Evolutionary conservation across 1,284 basidiomycete species (phyloP).

Genomic region (Ceratobasidium sp.): DNA sequence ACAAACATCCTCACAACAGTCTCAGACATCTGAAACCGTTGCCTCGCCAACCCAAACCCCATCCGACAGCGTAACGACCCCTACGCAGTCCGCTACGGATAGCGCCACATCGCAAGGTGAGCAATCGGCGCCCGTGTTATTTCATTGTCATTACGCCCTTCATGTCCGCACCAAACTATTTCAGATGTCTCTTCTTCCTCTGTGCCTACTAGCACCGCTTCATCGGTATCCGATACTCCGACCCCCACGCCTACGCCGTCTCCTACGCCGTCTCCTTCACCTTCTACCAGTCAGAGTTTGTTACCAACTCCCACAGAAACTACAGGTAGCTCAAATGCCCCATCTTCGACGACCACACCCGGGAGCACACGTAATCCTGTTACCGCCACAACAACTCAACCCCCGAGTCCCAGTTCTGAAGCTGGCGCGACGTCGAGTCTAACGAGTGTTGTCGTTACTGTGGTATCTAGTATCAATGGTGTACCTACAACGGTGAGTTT

Average conservation of each 20-base stretch:
- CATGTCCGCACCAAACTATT: not conserved
- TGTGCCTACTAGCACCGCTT: not conserved
- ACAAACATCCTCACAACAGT: conserved; percentile 11
- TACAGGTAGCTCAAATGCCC: conserved; percentile 16
- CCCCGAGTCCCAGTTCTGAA: conserved; percentile 2
- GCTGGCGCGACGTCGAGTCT: conserved; percentile 20
- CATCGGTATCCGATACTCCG: conserved; percentile 21
- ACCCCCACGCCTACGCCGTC: conserved; percentile 12
- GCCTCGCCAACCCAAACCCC: not conserved
- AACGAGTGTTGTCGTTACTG: conserved; percentile 36
- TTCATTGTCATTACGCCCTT: not conserved
- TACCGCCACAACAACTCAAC: conserved; percentile 10
- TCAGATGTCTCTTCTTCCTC: not conserved
- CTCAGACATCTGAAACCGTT: conserved; percentile 8
- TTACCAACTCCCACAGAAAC: conserved; percentile 9
- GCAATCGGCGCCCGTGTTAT: not conserved
- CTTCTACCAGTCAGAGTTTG: conserved; percentile 1
- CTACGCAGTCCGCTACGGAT: conserved; percentile 10
- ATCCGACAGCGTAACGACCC: not conserved
- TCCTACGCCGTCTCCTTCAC: conserved; percentile 1
- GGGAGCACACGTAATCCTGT: not conserved
- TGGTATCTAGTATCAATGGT: conserved; percentile 23
- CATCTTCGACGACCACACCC: not conserved
- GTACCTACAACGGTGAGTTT: conserved; percentile 21
- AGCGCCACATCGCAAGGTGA: conserved; percentile 29